phyloP scores from a whole-genome alignment of 1,284 basidiomycete genomes.

The Polyporus tsugae region DNA sequence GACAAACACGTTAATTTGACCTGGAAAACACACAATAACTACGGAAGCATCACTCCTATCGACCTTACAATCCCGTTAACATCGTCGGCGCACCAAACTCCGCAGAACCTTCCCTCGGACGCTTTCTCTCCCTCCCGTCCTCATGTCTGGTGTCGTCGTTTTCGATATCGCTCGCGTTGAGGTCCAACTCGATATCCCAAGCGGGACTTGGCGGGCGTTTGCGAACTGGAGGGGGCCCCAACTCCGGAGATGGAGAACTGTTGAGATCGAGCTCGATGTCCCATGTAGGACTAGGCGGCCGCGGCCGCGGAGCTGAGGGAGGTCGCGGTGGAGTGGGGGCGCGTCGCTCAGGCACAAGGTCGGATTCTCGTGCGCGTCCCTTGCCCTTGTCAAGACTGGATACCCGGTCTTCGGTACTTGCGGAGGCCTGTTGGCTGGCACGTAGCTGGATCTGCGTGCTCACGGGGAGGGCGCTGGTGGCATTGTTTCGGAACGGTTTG shows the following conservation, averaged over 20 bases:
- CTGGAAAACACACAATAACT: neutral
- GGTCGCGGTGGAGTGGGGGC: constrained; percentile 24
- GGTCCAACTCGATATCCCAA: constrained; percentile 70
- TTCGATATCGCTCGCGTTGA: constrained; percentile 45
- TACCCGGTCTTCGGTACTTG: constrained; percentile 7
- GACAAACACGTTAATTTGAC: neutral
- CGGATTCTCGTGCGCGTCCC: constrained; percentile 16
- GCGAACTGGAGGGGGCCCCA: constrained; percentile 27
- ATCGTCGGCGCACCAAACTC: constrained; percentile 33
- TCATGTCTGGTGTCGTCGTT: constrained; percentile 20
- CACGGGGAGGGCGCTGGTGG: constrained; percentile 58
- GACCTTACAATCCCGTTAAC: constrained; percentile 12
- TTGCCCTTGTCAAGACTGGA: constrained; percentile 29
- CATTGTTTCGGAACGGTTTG: constrained; percentile 74
- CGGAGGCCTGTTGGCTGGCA: constrained; percentile 17
- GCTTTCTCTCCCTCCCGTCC: constrained; percentile 18
- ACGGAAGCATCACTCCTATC: neutral
- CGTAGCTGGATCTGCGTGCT: constrained; percentile 20
- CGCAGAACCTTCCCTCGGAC: constrained; percentile 27
- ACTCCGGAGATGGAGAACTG: constrained; percentile 31
- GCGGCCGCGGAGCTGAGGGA: constrained; percentile 19
- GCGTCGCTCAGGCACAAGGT: neutral
- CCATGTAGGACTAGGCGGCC: constrained; percentile 44
- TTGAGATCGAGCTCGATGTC: constrained; percentile 50
- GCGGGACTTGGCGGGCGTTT: constrained; percentile 44